Evolutionary conservation across 192 early-diverging fungal species (phyloP).

Genomic region (Endogone sp.): DNA sequence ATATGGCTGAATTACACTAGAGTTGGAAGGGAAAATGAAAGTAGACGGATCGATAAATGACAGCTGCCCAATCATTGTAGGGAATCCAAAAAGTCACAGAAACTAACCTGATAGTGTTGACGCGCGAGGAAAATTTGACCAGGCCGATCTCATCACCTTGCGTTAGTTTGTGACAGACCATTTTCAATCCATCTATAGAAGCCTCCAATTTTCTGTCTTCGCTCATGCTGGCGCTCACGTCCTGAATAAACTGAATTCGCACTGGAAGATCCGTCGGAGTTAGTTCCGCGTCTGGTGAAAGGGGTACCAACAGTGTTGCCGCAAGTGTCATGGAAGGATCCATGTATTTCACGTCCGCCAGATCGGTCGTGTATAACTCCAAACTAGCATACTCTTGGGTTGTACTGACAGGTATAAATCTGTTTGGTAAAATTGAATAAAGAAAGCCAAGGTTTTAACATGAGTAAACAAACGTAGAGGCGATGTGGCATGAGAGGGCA

Average conservation of each 20-base stretch:
- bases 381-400: neutral
- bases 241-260: neutral
- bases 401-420: neutral
- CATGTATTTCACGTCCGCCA: neutral
- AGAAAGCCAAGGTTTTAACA: too few species aligned
- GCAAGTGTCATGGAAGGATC: neutral
- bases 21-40: too few species aligned
- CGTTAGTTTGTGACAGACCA: neutral
- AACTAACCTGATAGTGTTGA: neutral
- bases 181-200: neutral
- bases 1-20: neutral
- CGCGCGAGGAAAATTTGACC: neutral
- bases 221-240: neutral
- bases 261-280: neutral
- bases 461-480: too few species aligned
- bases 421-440: neutral
- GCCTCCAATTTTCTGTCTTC: neutral
- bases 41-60: too few species aligned
- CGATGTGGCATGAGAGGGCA: too few species aligned
- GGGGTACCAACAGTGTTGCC: neutral
- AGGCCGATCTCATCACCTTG: neutral
- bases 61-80: too few species aligned
- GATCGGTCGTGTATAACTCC: neutral
- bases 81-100: too few species aligned
- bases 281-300: neutral